phyloP scores from a whole-genome alignment of 345 rosid species.

The Eucalyptus grandis region DNA sequence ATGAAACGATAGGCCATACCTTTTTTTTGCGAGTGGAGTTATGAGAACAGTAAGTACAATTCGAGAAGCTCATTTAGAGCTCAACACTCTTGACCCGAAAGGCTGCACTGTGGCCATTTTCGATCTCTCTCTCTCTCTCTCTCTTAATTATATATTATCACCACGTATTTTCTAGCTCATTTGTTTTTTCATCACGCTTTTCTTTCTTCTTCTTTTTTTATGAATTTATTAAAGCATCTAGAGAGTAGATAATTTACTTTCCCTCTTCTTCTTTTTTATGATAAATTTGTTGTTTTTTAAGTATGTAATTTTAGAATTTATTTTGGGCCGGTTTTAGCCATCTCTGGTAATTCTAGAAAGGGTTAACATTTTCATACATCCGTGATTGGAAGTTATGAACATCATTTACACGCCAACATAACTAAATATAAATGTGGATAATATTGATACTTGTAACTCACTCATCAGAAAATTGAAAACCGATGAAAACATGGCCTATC shows the following conservation, averaged over 20 bases:
- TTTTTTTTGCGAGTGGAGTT: neutral
- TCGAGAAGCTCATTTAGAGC: neutral
- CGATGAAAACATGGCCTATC: neutral
- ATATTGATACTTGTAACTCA: neutral
- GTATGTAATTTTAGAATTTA: neutral
- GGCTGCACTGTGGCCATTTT: neutral
- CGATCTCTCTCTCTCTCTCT: fast-evolving
- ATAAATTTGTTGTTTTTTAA: neutral
- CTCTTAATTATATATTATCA: no score
- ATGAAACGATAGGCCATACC: neutral
- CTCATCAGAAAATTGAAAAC: fast-evolving
- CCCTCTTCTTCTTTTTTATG: no score
- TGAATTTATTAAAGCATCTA: neutral
- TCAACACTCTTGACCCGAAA: neutral
- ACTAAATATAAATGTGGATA: neutral
- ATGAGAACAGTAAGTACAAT: neutral
- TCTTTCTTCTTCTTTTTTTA: neutral
- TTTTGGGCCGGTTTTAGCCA: neutral
- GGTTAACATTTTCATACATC: neutral
- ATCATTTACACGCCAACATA: neutral
- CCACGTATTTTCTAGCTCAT: neutral
- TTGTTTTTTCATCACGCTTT: neutral
- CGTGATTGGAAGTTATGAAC: fast-evolving
- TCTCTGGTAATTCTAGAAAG: fast-evolving
- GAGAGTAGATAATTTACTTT: neutral